Conservation (phyloP, 2,329 filamentous ascomycete species). For the Colletotrichum navitas region DNA sequence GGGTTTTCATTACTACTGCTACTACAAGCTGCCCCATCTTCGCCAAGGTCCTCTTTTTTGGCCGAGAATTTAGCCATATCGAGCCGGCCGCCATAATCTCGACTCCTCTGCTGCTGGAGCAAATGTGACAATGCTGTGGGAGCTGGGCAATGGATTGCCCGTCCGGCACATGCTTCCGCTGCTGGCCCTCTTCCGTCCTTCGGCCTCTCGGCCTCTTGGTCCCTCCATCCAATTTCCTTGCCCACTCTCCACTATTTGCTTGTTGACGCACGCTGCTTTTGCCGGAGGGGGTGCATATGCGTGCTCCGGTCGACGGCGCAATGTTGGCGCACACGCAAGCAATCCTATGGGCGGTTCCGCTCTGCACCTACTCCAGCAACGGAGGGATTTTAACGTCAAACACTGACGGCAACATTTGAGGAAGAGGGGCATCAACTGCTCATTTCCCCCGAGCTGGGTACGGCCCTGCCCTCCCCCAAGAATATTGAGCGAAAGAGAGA, state of each 20-base stretch:
- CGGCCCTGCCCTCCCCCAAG: slow-evolving; percentile 10
- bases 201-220: not conserved
- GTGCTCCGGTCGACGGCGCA: not conserved
- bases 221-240: not conserved
- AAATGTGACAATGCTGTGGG: not conserved
- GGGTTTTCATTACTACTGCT: slow-evolving; percentile 1
- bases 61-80: slow-evolving; percentile 12
- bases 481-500: not conserved
- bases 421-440: slow-evolving; percentile 31
- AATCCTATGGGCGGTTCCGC: not conserved
- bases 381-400: not conserved
- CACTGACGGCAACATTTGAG: not conserved
- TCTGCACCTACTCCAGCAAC: not conserved
- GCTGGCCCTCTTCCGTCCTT: not conserved
- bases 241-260: not conserved
- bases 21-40: slow-evolving; percentile 16
- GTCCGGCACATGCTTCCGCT: slow-evolving; percentile 20
- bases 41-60: slow-evolving; percentile 8
- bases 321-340: not conserved
- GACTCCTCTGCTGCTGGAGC: not conserved
- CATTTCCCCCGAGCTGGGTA: slow-evolving; percentile 27
- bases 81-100: slow-evolving; percentile 22
- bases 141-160: not conserved
- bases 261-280: not conserved
- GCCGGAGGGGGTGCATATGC: not conserved